Evolutionary conservation across 768 basidiomycete species (phyloP), one percentile per base, ranked within the genome.

Genomic region (Daedaleopsis sinensis): DNA sequence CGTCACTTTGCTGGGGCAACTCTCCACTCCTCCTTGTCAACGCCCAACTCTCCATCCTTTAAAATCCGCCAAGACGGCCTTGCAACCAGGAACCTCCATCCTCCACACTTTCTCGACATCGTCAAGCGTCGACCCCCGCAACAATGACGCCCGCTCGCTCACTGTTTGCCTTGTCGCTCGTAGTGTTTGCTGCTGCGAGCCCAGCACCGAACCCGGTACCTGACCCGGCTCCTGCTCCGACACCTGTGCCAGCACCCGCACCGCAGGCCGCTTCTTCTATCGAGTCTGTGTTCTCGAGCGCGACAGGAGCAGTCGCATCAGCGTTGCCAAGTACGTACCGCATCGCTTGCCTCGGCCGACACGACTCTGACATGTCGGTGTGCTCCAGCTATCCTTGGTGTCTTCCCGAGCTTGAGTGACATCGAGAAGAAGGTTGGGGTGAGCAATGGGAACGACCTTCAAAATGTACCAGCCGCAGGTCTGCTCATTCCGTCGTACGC

Each of bases 401-500:
- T 23, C 38, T 69, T 65, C 61, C 66, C 68, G 15, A 69, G 66
- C 56, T 59, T 69, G 51, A 53, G 58, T 37, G 60, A 64, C 64
- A 69, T 67, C 44, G 68, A 69, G 64, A 65, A 67, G 55, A 61
- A 65, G 54, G 37, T 67, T 13, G 59, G 65, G 24, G 55, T 62
- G 3, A 64, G 48, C 36, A 46, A 60, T 27, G 59, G 61, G 5
- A 62, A 62, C 52, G 68, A 69, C 46, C 50, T 69, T 5, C 43
- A 58, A 2, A 67, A 65, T 18, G 47, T 69, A 5, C 64, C 66
- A 1, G 47, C 66, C 3, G 67, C 68, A 8, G 68, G 64, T 2
- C 48, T 69, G 21, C 55, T 69, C 10, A 69, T 69, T 27, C 64
- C 67, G 1, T 66, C 67, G 15, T 68, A 66, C 38, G 62, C 67